These are phyloP conservation scores for Penicillium salamii DNA, from an alignment of 495 filamentous ascomycete genomes.

Conservation along the genomic window DNA sequence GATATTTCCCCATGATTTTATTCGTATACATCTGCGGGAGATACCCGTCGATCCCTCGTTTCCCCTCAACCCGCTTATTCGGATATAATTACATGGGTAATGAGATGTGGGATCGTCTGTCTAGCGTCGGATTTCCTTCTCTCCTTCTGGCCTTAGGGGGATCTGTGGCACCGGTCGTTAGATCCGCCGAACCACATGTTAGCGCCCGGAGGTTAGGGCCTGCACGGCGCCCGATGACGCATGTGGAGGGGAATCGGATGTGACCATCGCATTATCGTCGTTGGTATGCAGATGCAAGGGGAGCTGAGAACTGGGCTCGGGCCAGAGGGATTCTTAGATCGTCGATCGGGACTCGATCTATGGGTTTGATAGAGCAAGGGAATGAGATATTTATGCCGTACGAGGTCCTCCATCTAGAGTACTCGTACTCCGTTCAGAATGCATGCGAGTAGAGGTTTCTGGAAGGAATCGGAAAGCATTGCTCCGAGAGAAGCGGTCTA, in stretches of 20 bases:
- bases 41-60: not conserved
- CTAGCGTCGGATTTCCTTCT: not conserved
- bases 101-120: constrained; percentile 1
- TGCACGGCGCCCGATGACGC: constrained; percentile 23
- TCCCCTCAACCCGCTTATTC: not conserved
- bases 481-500: constrained; percentile 6
- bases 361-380: too few species aligned
- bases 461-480: not conserved
- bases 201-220: constrained; percentile 8
- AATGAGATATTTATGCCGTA: too few species aligned
- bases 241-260: constrained; percentile 18
- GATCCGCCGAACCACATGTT: constrained; percentile 17
- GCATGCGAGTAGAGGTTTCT: too few species aligned
- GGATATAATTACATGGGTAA: not conserved
- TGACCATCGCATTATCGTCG: constrained; percentile 7
- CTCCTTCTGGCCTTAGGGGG: not conserved
- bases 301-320: constrained; percentile 13
- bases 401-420: too few species aligned
- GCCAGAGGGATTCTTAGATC: constrained; percentile 18
- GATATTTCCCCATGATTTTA: not conserved
- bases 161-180: constrained; percentile 12
- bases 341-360: constrained; percentile 19
- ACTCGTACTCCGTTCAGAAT: too few species aligned
- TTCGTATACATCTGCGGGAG: constrained; percentile 1
- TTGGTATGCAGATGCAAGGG: constrained; percentile 26